Evolutionary conservation across 148 eudicot species (phyloP), one percentile per base, ranked within the genome.

Genomic region (Arctostaphylos glauca): DNA sequence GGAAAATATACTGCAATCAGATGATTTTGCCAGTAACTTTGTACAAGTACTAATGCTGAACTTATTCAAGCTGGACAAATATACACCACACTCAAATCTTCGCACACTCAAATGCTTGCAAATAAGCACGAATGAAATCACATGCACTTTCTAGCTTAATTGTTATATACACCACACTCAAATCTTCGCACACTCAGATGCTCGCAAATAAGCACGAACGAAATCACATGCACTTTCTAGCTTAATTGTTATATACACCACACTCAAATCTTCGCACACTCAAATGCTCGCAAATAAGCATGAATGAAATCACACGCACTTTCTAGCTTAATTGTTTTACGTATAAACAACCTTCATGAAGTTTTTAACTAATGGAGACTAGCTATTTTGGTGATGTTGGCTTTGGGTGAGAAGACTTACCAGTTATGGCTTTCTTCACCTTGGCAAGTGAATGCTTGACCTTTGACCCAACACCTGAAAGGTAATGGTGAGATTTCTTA

Each of bases 371-470:
- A 18, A 43, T 14, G 70, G 41, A 19, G 38, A 58, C 68, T 21
- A 78, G 18, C 80, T 75, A 4, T 49, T 90, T 89, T 80, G 84
- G 90, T 78, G 90, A 90, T 86, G 86, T n/a, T 86, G 78, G 79
- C 89, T 88, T 92, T 60, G 73, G 83, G 66, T 86, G 91, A 76
- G 91, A 77, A 73, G 94, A 86, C 82, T 92, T 89, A 62, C 94
- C 94, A 46, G 92, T 86, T 58, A 93, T 91, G 70, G 86, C 97
- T 80, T 92, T 93, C 85, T 90, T 93, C 78, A 93, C 93, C 89
- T 92, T 93, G 70, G 95, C 88, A 79, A 93, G 85, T 31, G 95
- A 93, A 82, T 93, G 90, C 77, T 93, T 93, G 84, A 92, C 89
- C 86, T 90, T 93, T 46, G 97, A 92, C 68, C 93, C 93, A 53